Base-by-base conservation (phyloP, 2,329 filamentous ascomycete species). In the Didymella glomerata region DNA sequence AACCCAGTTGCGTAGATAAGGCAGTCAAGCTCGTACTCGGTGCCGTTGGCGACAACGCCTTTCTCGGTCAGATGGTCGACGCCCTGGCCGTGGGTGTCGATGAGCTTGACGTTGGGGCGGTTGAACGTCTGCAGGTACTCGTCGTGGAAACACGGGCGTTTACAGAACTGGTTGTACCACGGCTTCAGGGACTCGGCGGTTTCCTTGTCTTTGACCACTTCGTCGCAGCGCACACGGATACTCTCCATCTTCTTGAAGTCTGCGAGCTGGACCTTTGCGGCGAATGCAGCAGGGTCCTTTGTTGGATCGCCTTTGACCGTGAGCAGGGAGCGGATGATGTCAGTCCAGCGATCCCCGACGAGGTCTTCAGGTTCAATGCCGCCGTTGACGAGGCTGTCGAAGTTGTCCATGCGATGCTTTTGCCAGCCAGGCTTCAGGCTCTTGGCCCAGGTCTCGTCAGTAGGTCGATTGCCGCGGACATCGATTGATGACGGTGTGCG, bases 91-190 rank as follows among this genome's bases (percentile, higher is more conserved):
- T 84, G 73, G 0, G 86, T 89, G 68, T 90, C 85, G 16, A 90
- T 77, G 0, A 90, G 81, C 6, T 80, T 79, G 3, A 90, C 87
- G 64, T 87, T 83, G 0, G 79, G 73, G 28, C 68, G 69, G 73
- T 90, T 90, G 80, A 89, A 90, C 0, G 82, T 65, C 2, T 78
- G 68, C 0, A 89, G 80, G 65, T 87, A 89, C 5, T 82, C 79
- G 65, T 89, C 85, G 72, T 85, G 85, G 73, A 88, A 89, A 40
- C 79, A 82, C 0, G 87, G 86, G 0, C 87, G 82, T 71, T 90
- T 90, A 77, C 87, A 90, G 81, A 84, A 88, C 0, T 75, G 74
- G 0, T 84, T 81, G 67, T 89, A 90, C 84, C 84, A 88, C 0
- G 85, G 78, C 67, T 86, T 85, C 7, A 89, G 78, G 2, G 73